Evolutionary conservation across 2,329 filamentous ascomycete species (phyloP).

Genomic region (Ophiostoma novo-ulmi): DNA sequence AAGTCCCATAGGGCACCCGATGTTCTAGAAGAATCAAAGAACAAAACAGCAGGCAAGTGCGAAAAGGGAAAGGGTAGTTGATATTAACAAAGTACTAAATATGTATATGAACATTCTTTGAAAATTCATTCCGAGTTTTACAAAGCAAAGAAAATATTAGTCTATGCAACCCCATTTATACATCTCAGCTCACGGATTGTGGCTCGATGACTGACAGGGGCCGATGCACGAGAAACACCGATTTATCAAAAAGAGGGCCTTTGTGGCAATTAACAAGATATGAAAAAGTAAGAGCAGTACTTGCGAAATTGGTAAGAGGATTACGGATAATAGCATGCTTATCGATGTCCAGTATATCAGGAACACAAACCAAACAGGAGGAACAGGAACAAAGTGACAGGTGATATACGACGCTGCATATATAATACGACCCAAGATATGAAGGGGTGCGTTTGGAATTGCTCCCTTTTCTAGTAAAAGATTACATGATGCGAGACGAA

Average conservation of each 20-base stretch:
- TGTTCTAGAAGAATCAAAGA: slow-evolving; percentile 10
- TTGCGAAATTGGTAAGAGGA: background rate
- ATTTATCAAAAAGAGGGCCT: background rate
- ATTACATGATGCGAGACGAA: background rate
- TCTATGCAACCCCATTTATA: background rate
- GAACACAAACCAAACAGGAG: background rate
- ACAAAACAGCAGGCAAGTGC: background rate
- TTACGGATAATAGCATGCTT: background rate
- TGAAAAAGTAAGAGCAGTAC: background rate
- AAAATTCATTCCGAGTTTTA: background rate
- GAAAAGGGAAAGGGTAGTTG: slow-evolving; percentile 5
- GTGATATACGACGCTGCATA: slow-evolving; percentile 13
- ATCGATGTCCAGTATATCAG: background rate
- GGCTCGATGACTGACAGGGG: background rate
- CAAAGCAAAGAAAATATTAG: background rate
- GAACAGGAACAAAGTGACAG: background rate
- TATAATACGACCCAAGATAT: background rate
- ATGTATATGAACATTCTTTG: background rate
- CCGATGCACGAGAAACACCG: background rate
- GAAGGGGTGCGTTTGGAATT: background rate
- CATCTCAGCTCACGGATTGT: background rate
- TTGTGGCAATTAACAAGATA: background rate
- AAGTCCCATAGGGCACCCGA: background rate
- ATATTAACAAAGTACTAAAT: background rate
- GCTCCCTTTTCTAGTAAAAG: background rate